These are phyloP conservation scores for Candida mesenterica DNA, from an alignment of 1,139 yeast species.

Conservation along the genomic window DNA sequence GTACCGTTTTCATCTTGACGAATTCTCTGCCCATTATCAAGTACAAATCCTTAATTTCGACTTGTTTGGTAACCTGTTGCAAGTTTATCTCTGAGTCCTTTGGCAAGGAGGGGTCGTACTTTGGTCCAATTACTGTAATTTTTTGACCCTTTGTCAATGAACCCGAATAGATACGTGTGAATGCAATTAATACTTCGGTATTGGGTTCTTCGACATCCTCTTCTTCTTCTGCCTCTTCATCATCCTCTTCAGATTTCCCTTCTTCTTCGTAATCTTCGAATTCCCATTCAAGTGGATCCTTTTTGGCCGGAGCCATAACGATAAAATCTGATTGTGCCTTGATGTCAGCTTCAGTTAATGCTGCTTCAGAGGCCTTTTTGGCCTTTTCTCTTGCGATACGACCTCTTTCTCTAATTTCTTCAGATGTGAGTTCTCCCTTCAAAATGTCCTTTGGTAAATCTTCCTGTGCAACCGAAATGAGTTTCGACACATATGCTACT, in stretches of 20 bases:
- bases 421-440: constrained; percentile 18
- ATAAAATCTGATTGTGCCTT: constrained; percentile 12
- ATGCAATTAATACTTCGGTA: constrained; percentile 74
- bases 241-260: constrained; percentile 20
- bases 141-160: constrained; percentile 71
- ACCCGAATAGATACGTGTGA: constrained; percentile 89
- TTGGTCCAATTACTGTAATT: constrained; percentile 78
- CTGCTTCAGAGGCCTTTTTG: constrained; percentile 64
- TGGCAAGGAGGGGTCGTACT: constrained; percentile 73
- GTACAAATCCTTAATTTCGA: constrained; percentile 64
- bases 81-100: constrained; percentile 37
- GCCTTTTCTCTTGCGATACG: constrained; percentile 70
- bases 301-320: constrained; percentile 16
- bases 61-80: constrained; percentile 46
- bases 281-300: constrained; percentile 46
- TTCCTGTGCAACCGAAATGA: constrained; percentile 76
- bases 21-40: constrained; percentile 92
- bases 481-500: constrained; percentile 85
- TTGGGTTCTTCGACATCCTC: constrained; percentile 44
- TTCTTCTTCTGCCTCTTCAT: constrained; percentile 31
- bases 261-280: constrained; percentile 41
- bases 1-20: constrained; percentile 72
- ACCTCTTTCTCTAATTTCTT: constrained; percentile 64
- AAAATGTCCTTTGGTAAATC: constrained; percentile 66
- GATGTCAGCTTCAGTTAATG: constrained; percentile 28